Conservation (phyloP, 345 rosid genomes). For the Durio zibethinus region DNA sequence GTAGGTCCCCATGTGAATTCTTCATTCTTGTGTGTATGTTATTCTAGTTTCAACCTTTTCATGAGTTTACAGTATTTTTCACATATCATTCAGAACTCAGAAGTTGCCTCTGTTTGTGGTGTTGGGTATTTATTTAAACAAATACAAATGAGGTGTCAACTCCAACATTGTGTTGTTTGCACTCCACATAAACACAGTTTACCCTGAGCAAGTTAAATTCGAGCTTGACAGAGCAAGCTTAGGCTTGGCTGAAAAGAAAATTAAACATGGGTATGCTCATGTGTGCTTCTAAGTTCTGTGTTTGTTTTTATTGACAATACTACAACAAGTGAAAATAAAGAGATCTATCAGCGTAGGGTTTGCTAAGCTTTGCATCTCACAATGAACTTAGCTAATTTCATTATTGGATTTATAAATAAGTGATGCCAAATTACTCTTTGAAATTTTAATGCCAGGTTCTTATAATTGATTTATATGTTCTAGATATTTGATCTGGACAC, state of each 20-base stretch:
- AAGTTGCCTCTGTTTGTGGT: not conserved
- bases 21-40: not conserved
- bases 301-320: not conserved
- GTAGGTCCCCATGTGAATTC: constrained; percentile 32
- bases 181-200: not conserved
- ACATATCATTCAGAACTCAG: not conserved
- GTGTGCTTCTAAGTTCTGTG: not conserved
- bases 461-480: not conserved
- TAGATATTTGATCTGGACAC: not conserved
- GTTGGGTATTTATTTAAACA: not conserved
- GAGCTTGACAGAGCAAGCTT: not conserved
- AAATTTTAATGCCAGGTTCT: not conserved
- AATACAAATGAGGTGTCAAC: not conserved
- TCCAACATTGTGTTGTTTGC: not conserved
- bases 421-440: not conserved
- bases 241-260: not conserved
- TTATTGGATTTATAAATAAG: not conserved
- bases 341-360: not conserved
- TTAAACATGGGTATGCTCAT: not conserved
- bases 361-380: not conserved
- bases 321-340: not conserved
- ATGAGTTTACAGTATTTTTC: not conserved
- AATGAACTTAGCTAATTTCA: not conserved
- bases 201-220: not conserved
- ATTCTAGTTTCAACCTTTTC: not conserved